Percentiles rank a stretch among this genome's conserved stretches.
Evolutionary conservation across 1,284 basidiomycete species (phyloP).

Genomic region (Tilletiaria anomala): DNA sequence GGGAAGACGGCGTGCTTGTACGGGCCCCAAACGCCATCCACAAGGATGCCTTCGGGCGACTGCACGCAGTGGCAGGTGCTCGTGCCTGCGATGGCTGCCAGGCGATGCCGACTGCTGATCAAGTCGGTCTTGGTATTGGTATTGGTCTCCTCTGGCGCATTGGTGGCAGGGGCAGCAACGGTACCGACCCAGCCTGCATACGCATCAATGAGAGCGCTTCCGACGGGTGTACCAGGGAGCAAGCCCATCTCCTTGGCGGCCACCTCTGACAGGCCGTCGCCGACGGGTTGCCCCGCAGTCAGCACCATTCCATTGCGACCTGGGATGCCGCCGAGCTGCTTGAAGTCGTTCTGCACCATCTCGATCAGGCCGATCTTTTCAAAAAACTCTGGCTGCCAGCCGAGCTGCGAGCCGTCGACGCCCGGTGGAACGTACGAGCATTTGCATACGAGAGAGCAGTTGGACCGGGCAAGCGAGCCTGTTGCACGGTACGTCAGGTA

Average conservation of each 20-base stretch:
- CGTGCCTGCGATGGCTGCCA: conserved; percentile 88
- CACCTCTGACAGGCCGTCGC: conserved; percentile 59
- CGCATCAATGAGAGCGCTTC: conserved; percentile 89
- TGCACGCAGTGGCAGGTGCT: conserved; percentile 82
- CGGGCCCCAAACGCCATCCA: conserved; percentile 89
- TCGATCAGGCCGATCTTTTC: conserved; percentile 36
- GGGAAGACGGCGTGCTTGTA: conserved; percentile 81
- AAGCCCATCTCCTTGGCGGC: conserved; percentile 78
- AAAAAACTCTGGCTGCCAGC: conserved; percentile 36
- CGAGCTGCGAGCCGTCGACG: conserved; percentile 26
- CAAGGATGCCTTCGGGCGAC: conserved; percentile 59
- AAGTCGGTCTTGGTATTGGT: conserved; percentile 32
- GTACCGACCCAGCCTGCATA: conserved; percentile 99
- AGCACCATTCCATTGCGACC: conserved; percentile 52
- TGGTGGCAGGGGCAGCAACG: conserved; percentile 61
- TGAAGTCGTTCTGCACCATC: conserved; percentile 50
- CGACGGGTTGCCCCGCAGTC: conserved; percentile 84
- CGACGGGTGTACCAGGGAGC: conserved; percentile 75
- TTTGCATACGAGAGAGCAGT: conserved; percentile 91
- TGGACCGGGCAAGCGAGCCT: conserved; percentile 59
- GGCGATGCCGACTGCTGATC: conserved; percentile 46
- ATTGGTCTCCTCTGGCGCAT: conserved; percentile 43
- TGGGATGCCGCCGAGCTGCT: conserved; percentile 60
- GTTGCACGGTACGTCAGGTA: conserved; percentile 90
- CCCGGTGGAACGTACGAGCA: conserved; percentile 78